A percentile compares a stretch with the other conserved stretches of the same genome.
Evolutionary conservation across 371 early-diverging fungal species (phyloP).

Genomic region (Batkoa obscura): DNA sequence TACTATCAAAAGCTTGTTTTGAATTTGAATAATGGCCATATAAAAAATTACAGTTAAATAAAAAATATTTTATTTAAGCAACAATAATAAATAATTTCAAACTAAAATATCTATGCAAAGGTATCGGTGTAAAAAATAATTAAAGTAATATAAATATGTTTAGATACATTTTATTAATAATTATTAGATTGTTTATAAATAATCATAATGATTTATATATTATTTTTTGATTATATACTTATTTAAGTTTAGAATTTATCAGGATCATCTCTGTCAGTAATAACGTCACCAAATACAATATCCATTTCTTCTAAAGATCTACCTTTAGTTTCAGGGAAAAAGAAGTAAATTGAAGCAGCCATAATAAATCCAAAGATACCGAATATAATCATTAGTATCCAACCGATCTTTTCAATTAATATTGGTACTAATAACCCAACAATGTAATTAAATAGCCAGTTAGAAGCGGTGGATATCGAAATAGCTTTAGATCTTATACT

Average conservation of each 20-base stretch:
- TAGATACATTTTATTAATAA: neutral
- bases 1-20: too few relatives aligned
- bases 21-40: too few relatives aligned
- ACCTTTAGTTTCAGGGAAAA: constrained; percentile 72
- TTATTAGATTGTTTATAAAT: neutral
- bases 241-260: too few relatives aligned
- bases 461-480: constrained; percentile 65
- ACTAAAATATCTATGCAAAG: too few relatives aligned
- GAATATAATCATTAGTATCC: constrained; percentile 34
- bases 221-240: too few relatives aligned
- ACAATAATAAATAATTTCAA: too few relatives aligned
- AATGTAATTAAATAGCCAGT: constrained; percentile 71
- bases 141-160: neutral
- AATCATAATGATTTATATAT: neutral
- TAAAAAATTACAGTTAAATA: too few relatives aligned
- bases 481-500: constrained; percentile 60
- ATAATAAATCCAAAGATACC: constrained; percentile 31
- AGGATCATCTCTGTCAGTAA: neutral
- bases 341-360: constrained; percentile 32
- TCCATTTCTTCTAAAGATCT: constrained; percentile 63
- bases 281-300: constrained; percentile 18
- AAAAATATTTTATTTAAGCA: too few relatives aligned
- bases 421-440: constrained; percentile 40
- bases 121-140: too few relatives aligned
- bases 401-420: constrained; percentile 18